These are phyloP conservation scores for Dimargaris cristalligena DNA, from an alignment of 192 early-diverging fungal genomes.

Conservation along the genomic window DNA sequence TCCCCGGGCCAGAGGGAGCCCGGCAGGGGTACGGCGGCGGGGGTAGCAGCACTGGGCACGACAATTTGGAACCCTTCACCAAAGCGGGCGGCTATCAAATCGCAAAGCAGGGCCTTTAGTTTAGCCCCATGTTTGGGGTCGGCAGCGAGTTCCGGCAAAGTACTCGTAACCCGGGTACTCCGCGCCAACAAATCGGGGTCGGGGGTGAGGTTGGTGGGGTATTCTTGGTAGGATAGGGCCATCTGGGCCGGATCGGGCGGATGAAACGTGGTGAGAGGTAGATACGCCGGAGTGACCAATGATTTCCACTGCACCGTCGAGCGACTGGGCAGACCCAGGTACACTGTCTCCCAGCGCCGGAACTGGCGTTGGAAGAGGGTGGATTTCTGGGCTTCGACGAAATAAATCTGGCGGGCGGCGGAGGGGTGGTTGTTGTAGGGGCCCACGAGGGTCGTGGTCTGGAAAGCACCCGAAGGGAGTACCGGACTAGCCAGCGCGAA, in stretches of 20 bases:
- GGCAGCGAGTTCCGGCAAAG: slow-evolving; percentile 37
- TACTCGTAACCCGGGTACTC: slow-evolving; percentile 7
- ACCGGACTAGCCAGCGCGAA: too few species aligned
- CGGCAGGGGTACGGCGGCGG: too few species aligned
- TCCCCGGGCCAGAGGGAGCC: too few species aligned
- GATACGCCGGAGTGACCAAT: slow-evolving; percentile 76
- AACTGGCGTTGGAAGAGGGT: slow-evolving; percentile 22
- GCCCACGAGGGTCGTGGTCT: too few species aligned
- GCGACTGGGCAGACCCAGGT: neutral
- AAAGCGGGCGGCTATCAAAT: slow-evolving; percentile 78
- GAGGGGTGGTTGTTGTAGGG: too few species aligned
- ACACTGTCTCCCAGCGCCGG: slow-evolving; percentile 74
- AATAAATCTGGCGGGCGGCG: neutral
- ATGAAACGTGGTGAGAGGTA: slow-evolving; percentile 84
- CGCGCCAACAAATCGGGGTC: neutral
- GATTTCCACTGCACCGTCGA: slow-evolving; percentile 56
- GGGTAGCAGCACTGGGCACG: too few species aligned
- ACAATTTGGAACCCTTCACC: slow-evolving; percentile 88
- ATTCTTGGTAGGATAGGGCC: slow-evolving; percentile 46
- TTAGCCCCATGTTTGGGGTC: slow-evolving; percentile 17
- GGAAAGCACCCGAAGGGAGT: too few species aligned
- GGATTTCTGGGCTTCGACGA: neutral
- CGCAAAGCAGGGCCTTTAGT: slow-evolving; percentile 43
- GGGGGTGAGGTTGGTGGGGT: slow-evolving; percentile 17
- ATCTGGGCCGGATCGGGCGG: slow-evolving; percentile 49